These are phyloP conservation scores for Dispira parvispora DNA, from an alignment of 192 early-diverging fungal species.

Conservation along the genomic window DNA sequence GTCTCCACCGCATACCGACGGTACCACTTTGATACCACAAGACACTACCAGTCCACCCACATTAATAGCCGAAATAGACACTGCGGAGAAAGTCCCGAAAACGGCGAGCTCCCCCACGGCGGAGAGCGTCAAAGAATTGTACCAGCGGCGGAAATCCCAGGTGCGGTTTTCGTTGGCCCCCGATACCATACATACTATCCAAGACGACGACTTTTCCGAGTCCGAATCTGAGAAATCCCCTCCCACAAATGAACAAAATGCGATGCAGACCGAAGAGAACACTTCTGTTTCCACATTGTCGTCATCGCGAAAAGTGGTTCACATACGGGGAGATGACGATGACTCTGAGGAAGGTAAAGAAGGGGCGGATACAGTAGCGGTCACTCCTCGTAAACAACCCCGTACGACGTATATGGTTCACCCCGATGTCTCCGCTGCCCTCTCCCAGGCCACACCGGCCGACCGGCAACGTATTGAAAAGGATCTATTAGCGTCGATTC, in stretches of 20 bases:
- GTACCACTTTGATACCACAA: background rate
- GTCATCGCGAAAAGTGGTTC: background rate
- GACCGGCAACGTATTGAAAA: background rate
- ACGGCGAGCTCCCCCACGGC: background rate
- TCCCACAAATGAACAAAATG: too few species aligned
- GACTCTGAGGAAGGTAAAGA: too few species aligned
- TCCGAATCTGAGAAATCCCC: too few species aligned
- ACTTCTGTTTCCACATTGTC: too few species aligned
- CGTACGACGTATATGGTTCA: background rate
- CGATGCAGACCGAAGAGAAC: too few species aligned
- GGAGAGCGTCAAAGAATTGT: background rate
- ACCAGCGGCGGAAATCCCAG: background rate
- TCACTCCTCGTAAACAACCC: background rate
- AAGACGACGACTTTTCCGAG: background rate
- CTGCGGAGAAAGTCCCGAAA: background rate
- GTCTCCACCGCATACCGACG: background rate
- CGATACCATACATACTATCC: background rate
- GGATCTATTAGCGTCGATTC: too few species aligned
- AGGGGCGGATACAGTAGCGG: background rate
- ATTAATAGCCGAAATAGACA: background rate
- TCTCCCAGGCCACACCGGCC: background rate
- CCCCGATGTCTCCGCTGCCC: background rate
- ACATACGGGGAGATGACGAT: too few species aligned
- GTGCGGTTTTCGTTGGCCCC: slow-evolving; percentile 9
- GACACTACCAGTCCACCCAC: background rate